Percentiles rank a stretch among this genome's conserved stretches.
Conservation (phyloP, 2,329 filamentous ascomycete species). For the Hypocreales sp. region DNA sequence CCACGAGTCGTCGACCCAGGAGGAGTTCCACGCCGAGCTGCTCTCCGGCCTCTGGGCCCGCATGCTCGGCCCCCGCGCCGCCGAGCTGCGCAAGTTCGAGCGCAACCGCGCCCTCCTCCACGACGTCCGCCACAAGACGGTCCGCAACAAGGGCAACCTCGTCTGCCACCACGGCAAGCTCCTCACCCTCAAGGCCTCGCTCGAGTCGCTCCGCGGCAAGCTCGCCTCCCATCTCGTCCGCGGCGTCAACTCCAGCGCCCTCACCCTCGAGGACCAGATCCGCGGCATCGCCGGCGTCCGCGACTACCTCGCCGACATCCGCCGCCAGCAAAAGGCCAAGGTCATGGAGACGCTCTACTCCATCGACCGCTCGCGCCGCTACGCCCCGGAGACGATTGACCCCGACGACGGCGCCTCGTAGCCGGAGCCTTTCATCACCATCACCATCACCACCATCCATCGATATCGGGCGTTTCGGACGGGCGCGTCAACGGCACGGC, state of each 20-base stretch:
- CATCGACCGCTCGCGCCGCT: slow-evolving; percentile 5
- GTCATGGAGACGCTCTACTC: slow-evolving; percentile 55
- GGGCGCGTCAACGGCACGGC: no score
- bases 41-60: slow-evolving; percentile 76
- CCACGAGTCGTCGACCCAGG: slow-evolving; percentile 68
- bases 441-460: no score
- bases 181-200: slow-evolving; percentile 67
- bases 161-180: slow-evolving; percentile 78
- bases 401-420: background rate
- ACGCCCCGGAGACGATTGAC: slow-evolving; percentile 12
- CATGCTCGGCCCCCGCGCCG: slow-evolving; percentile 62
- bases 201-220: slow-evolving; percentile 72
- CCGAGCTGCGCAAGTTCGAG: slow-evolving; percentile 74
- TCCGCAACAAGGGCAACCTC: slow-evolving; percentile 74
- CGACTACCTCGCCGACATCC: slow-evolving; percentile 57
- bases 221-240: slow-evolving; percentile 73
- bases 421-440: background rate
- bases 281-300: slow-evolving; percentile 67
- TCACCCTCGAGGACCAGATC: slow-evolving; percentile 76
- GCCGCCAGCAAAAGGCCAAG: slow-evolving; percentile 69
- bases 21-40: slow-evolving; percentile 65
- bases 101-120: slow-evolving; percentile 70
- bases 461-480: no score
- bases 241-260: slow-evolving; percentile 48
- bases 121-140: slow-evolving; percentile 66